Evolutionary conservation across 1,139 yeast genomes (phyloP).

Genomic region (Suhomyces ambrosiae): DNA sequence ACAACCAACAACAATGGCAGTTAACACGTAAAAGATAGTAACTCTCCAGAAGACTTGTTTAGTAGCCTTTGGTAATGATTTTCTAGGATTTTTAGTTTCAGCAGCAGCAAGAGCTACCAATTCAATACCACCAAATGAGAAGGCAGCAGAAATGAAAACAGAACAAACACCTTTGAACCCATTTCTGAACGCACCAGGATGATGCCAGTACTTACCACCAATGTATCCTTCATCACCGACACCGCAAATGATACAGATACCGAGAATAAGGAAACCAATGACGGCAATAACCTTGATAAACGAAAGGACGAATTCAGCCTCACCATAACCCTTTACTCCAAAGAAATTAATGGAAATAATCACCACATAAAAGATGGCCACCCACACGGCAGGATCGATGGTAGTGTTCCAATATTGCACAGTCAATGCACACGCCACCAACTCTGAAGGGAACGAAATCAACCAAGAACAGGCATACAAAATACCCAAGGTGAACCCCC

Average conservation of each 20-base stretch:
- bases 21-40: constrained; percentile 30
- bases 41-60: constrained; percentile 29
- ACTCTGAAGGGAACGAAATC: constrained; percentile 36
- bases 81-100: constrained; percentile 25
- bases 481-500: constrained; percentile 38
- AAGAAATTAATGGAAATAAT: constrained; percentile 43
- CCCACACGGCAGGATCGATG: constrained; percentile 40
- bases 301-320: constrained; percentile 49
- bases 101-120: constrained; percentile 29
- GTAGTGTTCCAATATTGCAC: constrained; percentile 31
- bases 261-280: constrained; percentile 28
- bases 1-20: constrained; percentile 50
- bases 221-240: constrained; percentile 29
- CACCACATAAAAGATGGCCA: constrained; percentile 46
- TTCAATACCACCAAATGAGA: constrained; percentile 28
- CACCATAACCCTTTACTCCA: constrained; percentile 55
- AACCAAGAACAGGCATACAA: constrained; percentile 36
- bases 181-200: constrained; percentile 26
- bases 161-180: constrained; percentile 28
- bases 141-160: constrained; percentile 26
- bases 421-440: constrained; percentile 35
- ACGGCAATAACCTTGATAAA: constrained; percentile 28
- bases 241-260: constrained; percentile 29
- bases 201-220: constrained; percentile 28
- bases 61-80: constrained; percentile 26